Base-by-base conservation (phyloP, 1,139 yeast species). In the Casaregolazyma lundiana region DNA sequence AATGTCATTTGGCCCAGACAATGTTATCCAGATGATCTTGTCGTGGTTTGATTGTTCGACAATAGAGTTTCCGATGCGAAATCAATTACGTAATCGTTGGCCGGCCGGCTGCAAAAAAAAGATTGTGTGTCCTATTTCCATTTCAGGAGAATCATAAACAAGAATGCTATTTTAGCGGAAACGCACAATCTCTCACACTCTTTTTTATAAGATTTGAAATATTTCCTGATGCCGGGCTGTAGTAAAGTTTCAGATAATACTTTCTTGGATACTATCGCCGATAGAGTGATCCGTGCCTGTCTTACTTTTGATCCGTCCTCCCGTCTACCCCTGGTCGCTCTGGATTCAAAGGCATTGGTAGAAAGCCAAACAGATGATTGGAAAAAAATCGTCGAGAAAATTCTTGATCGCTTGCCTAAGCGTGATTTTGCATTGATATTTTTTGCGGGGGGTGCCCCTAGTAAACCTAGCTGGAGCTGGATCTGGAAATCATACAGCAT, bases 271-370 rank as follows among this genome's bases (percentile, higher is more conserved):
- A 29, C 19, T 16, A 43, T 58, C 16, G 59, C 53, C 5, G 66
- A 67, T 45, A 71, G 68, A 53, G 80, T 83, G 17, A 80, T 84
- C 56, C 83, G 78, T 65, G 71, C 73, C 53, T 69, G 88, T 1
- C 76, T 73, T 47, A 70, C 81, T 1, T 61, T 65, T 22, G 92
- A 84, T 60, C 85, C 86, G 1, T 67, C 71, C 43, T 73, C 84
- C 4, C 72, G 76, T 20, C 74, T 77, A 41, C 90, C 94, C 1
- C 67, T 86, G 8, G 84, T 78, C 55, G 78, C 85, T 8, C 78
- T 86, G 52, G 95, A 86, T 62, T 80, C 94, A 1, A 79, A 86
- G n/a, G 82, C 75, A 52, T 70, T 86, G 26, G 90, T 90, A 0
- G 64, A 74, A n/a, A 76, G 85, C 18, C 38, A 44, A 15, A 53